Base-by-base conservation (phyloP, 2,329 filamentous ascomycete species). In the Pyrenochaeta sp. region DNA sequence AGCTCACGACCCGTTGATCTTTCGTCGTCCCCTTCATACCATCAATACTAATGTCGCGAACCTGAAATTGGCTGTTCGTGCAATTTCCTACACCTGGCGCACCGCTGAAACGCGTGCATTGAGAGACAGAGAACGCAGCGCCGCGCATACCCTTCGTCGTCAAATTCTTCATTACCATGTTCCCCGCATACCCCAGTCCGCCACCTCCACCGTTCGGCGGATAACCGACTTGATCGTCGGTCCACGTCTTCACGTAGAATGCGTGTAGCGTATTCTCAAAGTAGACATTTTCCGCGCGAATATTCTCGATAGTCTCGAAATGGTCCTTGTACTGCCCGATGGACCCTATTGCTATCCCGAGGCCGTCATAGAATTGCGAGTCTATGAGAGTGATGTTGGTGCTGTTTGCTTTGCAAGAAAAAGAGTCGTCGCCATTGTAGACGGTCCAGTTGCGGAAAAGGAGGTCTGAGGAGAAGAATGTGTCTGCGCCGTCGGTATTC, bases 241-340 rank as follows among this genome's bases (percentile, higher is more conserved):
- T 84, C 86, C 86, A 88, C 0, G 85, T 87, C 75, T 88, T 88
- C 58, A 87, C 70, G 62, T 85, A 85, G n/a, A 78, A 79, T 1
- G 78, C 82, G 59, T 85, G 80, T 1, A 78, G 65, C 3, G 82
- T 85, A 56, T 82, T 78, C 47, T 78, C 62, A 50, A 80, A 80
- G 2, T 74, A 76, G 32, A 86, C 78, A 63, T 86, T 83, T 8
- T 77, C 74, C 0, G 78, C 83, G 5, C 74, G 77, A 36, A 87
- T 76, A 54, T 82, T 79, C 64, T 84, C 78, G 12, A 88, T 78
- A 10, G 78, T 79, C 63, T 87, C 84, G 56, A 77, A 82, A 2
- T 69, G 60, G 9, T 75, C 79, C 0, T 80, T 73, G 58, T 85
- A 86, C 71, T 87, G 86, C 0, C 84, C 85, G 42, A 88, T 83